phyloP scores from a whole-genome alignment of 495 filamentous ascomycete species.

The Geopyxis carbonaria region DNA sequence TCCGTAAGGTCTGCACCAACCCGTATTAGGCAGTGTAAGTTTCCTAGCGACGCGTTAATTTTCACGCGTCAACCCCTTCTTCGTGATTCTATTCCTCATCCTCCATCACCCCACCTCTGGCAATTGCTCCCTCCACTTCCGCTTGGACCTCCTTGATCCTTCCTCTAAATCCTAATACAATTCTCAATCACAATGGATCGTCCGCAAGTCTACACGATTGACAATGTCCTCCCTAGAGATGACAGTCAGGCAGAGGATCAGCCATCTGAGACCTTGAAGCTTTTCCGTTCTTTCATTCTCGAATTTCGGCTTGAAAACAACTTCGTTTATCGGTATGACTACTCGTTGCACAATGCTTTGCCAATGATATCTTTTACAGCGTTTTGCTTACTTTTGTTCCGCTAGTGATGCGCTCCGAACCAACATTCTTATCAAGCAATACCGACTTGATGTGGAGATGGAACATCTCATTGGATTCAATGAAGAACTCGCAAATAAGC shows the following conservation, averaged over 20 bases:
- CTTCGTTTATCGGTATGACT: constrained; percentile 86
- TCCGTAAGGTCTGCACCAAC: no score
- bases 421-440: constrained; percentile 87
- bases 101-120: constrained; percentile 6
- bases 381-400: constrained; percentile 16
- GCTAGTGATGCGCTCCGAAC: constrained; percentile 84
- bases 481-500: constrained; percentile 81
- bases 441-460: constrained; percentile 94
- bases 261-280: constrained; percentile 41
- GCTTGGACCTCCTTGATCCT: no score
- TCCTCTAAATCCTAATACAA: constrained; percentile 4
- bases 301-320: constrained; percentile 91
- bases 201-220: constrained; percentile 63
- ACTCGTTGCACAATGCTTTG: constrained; percentile 3
- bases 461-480: constrained; percentile 93
- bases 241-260: constrained; percentile 38
- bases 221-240: constrained; percentile 53
- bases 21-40: no score
- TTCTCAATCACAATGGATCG: constrained; percentile 53
- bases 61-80: constrained; percentile 6
- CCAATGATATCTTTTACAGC: constrained; percentile 4
- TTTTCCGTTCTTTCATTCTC: constrained; percentile 67
- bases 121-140: constrained; percentile 12
- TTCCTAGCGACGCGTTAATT: no score
- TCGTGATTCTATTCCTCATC: constrained; percentile 10